Evolutionary conservation across 2,329 filamentous ascomycete species (phyloP), one percentile per base, ranked within the genome.

Genomic region (Aspergillus proliferans): DNA sequence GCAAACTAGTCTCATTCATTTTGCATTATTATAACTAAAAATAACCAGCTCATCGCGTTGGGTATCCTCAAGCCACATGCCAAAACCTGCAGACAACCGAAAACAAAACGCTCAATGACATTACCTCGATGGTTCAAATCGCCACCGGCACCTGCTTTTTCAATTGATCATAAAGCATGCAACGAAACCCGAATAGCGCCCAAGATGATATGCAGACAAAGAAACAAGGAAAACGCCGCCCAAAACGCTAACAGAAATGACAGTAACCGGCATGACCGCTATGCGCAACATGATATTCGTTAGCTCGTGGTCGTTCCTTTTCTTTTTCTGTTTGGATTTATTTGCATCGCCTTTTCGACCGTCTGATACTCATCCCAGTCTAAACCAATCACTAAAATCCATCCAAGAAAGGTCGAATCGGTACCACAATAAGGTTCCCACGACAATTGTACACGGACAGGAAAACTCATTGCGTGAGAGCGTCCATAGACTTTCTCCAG

Each of bases 401-500:
- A 36, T 12, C 26, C 26, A 12, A 30, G 26, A 10, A 7, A 12
- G 26, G 26, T 30, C 26, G 10, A 30, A 10, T 30, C 10, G 10
- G 26, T 12, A 30, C 10, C 26, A 30, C 26, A 30, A 30, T 30
- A 30, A 30, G 26, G 26, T 5, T 30, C 10, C 10, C 26, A 30
- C 26, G 26, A 30, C 26, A 4, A 30, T 12, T 30, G 26, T 12
- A 12, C 10, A 34, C 21, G 22, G 7, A 6, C 30, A 30, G 40
- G 34, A 56, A 3, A 40, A 5, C 10, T 40, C 46, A 66, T 34
- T 51, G 56, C 50, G 55, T 54, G 14, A 57, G 49, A 10, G 48
- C 15, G 56, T 87, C 81, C 82, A 88, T 86, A 26, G 68, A 66
- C 45, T 71, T 71, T 58, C 86, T 78, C 86, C 86, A 89, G 58